phyloP scores from a whole-genome alignment of 1,284 basidiomycete species.

The Singerocomus inundabilis region DNA sequence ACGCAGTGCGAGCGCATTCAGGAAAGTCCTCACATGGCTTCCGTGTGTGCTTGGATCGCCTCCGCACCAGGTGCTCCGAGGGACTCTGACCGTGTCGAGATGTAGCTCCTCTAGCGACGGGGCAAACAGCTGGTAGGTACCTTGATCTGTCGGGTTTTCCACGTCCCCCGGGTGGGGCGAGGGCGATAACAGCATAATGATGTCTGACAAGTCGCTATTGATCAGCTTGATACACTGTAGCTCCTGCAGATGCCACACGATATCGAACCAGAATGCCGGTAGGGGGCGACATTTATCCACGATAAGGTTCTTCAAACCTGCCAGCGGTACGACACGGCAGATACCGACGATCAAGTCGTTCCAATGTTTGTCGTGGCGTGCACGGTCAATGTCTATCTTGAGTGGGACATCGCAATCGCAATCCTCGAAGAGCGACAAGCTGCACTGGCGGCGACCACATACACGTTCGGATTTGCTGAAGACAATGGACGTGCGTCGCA shows the following conservation, averaged over 20 bases:
- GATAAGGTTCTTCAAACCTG: not conserved
- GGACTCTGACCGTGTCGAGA: not conserved
- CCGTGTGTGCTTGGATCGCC: not conserved
- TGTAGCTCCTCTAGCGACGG: not conserved
- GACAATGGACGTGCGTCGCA: not conserved
- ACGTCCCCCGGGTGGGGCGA: not conserved
- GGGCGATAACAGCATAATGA: not conserved
- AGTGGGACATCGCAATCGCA: constrained; percentile 2
- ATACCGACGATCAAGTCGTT: not conserved
- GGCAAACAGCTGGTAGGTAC: not conserved
- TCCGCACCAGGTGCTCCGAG: not conserved
- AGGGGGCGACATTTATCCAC: not conserved
- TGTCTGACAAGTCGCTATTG: not conserved
- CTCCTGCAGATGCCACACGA: not conserved
- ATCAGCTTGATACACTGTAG: not conserved
- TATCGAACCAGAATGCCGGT: not conserved
- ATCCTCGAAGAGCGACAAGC: not conserved
- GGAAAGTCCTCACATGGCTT: not conserved
- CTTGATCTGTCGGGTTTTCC: not conserved
- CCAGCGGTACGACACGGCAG: not conserved
- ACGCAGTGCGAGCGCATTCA: not conserved
- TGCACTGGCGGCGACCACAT: not conserved
- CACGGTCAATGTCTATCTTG: not conserved
- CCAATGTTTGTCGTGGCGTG: not conserved
- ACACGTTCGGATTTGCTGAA: not conserved